Conservation (phyloP, 139 green algal genomes). For the Haematococcus lacustris region DNA sequence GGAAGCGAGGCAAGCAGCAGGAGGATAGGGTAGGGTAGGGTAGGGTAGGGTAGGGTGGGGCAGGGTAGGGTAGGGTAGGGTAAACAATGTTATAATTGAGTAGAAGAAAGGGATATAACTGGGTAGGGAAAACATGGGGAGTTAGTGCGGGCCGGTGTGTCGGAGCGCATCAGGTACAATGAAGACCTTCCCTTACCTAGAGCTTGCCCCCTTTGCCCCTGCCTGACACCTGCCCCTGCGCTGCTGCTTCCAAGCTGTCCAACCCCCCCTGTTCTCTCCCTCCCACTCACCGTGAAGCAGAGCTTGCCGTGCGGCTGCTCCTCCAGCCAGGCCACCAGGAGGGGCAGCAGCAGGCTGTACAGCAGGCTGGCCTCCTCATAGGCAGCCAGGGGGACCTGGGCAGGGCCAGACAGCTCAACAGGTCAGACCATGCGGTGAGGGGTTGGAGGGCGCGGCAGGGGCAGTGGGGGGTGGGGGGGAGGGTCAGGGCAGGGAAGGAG, state of each 20-base stretch:
- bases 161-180: not conserved
- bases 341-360: not conserved
- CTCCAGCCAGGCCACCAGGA: not conserved
- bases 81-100: no score
- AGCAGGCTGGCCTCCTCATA: not conserved
- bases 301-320: not conserved
- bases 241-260: not conserved
- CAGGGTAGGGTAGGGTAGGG: no score
- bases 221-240: not conserved
- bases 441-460: no score
- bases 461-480: no score
- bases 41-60: no score
- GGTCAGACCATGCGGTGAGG: no score
- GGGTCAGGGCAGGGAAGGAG: no score
- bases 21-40: no score
- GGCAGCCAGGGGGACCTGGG: not conserved
- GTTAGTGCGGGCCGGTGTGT: no score
- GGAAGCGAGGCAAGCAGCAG: no score
- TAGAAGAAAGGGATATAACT: no score
- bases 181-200: not conserved
- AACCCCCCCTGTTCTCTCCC: not conserved
- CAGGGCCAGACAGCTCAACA: not conserved
- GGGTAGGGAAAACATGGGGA: no score
- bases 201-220: not conserved
- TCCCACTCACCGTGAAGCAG: constrained; percentile 2